Evolutionary conservation across 352 stramenopile species (phyloP).

Genomic region (Globisporangium cystogenes): DNA sequence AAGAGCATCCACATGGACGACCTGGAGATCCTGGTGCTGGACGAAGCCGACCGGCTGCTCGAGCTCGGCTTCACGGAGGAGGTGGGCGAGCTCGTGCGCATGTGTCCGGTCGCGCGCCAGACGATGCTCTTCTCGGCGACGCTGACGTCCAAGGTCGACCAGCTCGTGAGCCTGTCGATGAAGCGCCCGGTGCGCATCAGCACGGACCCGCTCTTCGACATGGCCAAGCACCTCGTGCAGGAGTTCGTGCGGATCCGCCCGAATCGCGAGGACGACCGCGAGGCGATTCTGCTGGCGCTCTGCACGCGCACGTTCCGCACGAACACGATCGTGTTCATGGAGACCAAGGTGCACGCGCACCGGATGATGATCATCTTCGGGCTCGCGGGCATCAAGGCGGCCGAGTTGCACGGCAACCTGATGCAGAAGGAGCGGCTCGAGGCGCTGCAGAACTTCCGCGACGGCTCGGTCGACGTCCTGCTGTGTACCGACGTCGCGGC

Average conservation of each 20-base stretch:
- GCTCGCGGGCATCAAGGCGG: conserved; percentile 94
- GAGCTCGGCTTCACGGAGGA: conserved; percentile 99
- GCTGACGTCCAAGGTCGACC: conserved; percentile 97
- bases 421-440: conserved; percentile 95
- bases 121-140: conserved; percentile 99
- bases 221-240: conserved; percentile 95
- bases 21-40: conserved; percentile 95
- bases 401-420: conserved; percentile 98
- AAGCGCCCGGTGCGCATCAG: conserved; percentile 95
- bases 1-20: conserved; percentile 96
- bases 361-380: conserved; percentile 96
- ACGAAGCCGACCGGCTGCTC: conserved; percentile 94
- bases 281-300: conserved; percentile 95
- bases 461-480: conserved; percentile 94
- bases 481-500: conserved; percentile 98
- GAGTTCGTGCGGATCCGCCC: conserved; percentile 97
- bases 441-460: conserved; percentile 95
- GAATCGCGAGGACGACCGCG: conserved; percentile 89
- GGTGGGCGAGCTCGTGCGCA: conserved; percentile 94
- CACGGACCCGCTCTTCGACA: conserved; percentile 92
- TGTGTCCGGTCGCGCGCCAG: conserved; percentile 93
- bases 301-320: conserved; percentile 94
- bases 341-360: conserved; percentile 96
- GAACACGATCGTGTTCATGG: conserved; percentile 99
- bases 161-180: conserved; percentile 96